Percentiles rank a stretch among this genome's conserved stretches.
These are phyloP conservation scores for Amanita muscaria DNA, from an alignment of 768 basidiomycete genomes.

Conservation along the genomic window DNA sequence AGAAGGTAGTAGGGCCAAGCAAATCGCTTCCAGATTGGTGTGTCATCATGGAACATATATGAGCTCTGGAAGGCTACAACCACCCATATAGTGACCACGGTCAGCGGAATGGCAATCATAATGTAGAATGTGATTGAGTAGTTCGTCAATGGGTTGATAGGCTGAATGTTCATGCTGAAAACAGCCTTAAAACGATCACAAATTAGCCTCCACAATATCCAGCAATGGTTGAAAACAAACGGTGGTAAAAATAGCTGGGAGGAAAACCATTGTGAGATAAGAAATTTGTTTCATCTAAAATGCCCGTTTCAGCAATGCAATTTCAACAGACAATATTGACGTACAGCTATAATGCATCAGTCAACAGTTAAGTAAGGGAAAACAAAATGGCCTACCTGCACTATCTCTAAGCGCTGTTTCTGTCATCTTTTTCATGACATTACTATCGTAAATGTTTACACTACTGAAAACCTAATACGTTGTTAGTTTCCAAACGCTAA, in stretches of 20 bases:
- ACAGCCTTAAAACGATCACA: slow-evolving; percentile 19
- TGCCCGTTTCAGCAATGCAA: neutral
- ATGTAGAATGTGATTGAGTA: slow-evolving; percentile 36
- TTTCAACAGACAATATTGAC: neutral
- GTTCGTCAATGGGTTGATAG: slow-evolving; percentile 27
- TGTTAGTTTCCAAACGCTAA: neutral
- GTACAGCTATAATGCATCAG: slow-evolving; percentile 11
- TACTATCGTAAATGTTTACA: slow-evolving; percentile 41
- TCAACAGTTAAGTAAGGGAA: neutral
- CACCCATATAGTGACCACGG: slow-evolving; percentile 41
- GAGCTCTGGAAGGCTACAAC: slow-evolving; percentile 46
- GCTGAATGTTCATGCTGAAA: slow-evolving; percentile 32
- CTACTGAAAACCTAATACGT: slow-evolving; percentile 34
- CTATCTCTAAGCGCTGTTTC: slow-evolving; percentile 28
- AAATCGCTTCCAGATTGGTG: slow-evolving; percentile 22
- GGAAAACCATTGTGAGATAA: slow-evolving; percentile 39
- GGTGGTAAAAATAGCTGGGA: slow-evolving; percentile 34
- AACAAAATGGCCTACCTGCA: slow-evolving; percentile 13
- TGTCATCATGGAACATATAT: slow-evolving; percentile 22
- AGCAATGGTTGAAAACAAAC: slow-evolving; percentile 5
- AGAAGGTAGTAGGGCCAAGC: slow-evolving; percentile 27
- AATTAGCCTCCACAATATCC: too few relatives aligned
- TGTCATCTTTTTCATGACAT: slow-evolving; percentile 32
- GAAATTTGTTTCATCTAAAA: slow-evolving; percentile 31
- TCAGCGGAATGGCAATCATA: slow-evolving; percentile 36